Evolutionary conservation across 371 early-diverging fungal species (phyloP), one percentile per base, ranked within the genome.

Genomic region (Mortierella sp.): DNA sequence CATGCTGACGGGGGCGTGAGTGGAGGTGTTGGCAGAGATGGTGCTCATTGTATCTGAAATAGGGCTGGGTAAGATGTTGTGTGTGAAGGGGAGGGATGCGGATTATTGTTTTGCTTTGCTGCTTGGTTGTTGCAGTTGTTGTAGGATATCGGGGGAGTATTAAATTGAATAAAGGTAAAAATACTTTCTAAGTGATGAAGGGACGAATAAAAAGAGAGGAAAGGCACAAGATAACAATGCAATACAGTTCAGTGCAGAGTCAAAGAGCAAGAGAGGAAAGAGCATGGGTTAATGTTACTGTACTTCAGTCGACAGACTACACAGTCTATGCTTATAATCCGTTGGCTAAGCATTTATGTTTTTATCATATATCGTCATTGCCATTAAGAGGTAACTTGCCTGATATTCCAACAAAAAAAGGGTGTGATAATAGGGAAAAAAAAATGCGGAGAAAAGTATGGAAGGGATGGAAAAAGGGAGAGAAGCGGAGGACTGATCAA

Each of bases 41-140:
- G 75, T 78, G 77, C 75, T 82, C 82, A 82, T 82, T 55, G 55
- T 41, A 72, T n/a, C n/a, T 44, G 29, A 18, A 29, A 46, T n/a
- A 49, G n/a, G 60, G 11, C 46, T 70, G 46, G 35, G 2, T 27
- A 16, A 46, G 63, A 0, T n/a, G 41, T 54, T 71, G 43, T 44
- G 32, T 14, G 27, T 27, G 29, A 12, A 21, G 63, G 46, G 29
- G 49, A 11, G 6, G 41, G 70, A 38, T 10, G 8, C 70, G 75
- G 63, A 60, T 38, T 21, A 56, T 56, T 38, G 75, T 51, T 68
- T 32, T 58, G 74, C 16, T 35, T n/a, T 38, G 72, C 55, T 54
- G 29, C 48, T 46, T 32, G 14, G 56, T 32, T 32, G 58, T 11
- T n/a, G 58, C 29, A 7, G 55, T 56, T 56, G 58, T 58, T 58